Percentiles rank a stretch among this genome's conserved stretches.
Conservation (phyloP, 2,329 filamentous ascomycete species). For the Fusarium fujikuroi region DNA sequence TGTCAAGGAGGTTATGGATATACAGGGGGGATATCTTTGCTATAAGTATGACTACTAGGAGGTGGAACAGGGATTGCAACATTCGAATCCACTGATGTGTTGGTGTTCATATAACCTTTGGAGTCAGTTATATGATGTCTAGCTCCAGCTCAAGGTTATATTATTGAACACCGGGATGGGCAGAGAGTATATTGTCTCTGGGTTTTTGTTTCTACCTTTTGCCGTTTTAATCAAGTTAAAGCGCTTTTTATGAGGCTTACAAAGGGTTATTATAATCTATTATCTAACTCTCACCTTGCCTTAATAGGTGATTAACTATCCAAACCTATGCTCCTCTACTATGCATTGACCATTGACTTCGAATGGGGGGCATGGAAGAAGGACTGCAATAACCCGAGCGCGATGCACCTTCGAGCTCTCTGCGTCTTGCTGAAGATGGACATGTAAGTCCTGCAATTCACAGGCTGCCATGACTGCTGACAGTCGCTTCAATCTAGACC, state of each 20-base stretch:
- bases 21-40: neutral
- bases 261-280: too few relatives aligned
- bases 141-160: too few relatives aligned
- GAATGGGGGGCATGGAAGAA: conserved; percentile 5
- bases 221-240: too few relatives aligned
- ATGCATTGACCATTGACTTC: neutral
- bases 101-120: too few relatives aligned
- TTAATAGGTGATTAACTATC: too few relatives aligned
- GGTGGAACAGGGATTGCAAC: neutral
- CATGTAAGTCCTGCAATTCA: conserved; percentile 9
- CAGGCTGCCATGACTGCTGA: neutral
- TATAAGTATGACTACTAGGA: neutral
- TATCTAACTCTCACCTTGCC: too few relatives aligned
- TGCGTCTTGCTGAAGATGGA: conserved; percentile 32
- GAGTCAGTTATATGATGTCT: too few relatives aligned
- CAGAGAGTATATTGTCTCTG: too few relatives aligned
- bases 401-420: conserved; percentile 1
- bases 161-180: too few relatives aligned
- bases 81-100: neutral
- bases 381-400: conserved; percentile 10
- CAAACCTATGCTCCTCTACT: neutral
- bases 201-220: too few relatives aligned
- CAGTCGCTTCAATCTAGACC: conserved; percentile 1
- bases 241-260: too few relatives aligned
- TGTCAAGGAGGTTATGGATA: neutral